Conservation (phyloP, 2,329 filamentous ascomycete species). For the Amylocarpus encephaloides region DNA sequence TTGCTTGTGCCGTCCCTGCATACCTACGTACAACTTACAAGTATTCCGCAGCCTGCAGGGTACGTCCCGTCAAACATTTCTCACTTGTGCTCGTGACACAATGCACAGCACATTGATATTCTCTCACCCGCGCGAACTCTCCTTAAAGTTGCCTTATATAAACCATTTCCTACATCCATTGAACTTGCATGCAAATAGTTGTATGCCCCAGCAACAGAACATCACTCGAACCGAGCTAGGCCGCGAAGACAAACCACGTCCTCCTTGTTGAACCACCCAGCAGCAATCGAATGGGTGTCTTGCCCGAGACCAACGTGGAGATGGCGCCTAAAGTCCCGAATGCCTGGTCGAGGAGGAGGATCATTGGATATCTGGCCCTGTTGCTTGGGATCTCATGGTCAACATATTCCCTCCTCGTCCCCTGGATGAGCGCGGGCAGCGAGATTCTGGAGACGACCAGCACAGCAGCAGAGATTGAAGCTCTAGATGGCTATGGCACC, state of each 20-base stretch:
- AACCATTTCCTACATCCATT: no score
- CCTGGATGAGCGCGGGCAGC: not conserved
- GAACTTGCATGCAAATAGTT: no score
- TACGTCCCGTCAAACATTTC: no score
- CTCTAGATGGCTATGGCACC: slow-evolving; percentile 10
- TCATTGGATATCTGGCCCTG: slow-evolving; percentile 3
- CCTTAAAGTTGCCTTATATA: no score
- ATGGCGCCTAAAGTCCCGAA: not conserved
- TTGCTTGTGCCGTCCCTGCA: no score
- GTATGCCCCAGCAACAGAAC: not conserved
- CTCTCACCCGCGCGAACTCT: no score
- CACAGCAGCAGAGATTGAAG: not conserved
- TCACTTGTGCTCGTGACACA: no score
- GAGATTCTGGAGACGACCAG: not conserved
- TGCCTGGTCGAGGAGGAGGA: not conserved
- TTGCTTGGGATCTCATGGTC: slow-evolving; percentile 6
- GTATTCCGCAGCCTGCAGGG: no score
- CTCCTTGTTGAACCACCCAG: not conserved
- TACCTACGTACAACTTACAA: no score
- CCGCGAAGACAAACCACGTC: not conserved
- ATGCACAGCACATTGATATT: no score
- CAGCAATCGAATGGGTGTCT: not conserved
- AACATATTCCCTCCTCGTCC: slow-evolving; percentile 1
- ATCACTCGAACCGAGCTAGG: not conserved
- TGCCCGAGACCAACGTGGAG: not conserved